Conservation (phyloP, 83 land plant genomes). For the Picea abies region DNA sequence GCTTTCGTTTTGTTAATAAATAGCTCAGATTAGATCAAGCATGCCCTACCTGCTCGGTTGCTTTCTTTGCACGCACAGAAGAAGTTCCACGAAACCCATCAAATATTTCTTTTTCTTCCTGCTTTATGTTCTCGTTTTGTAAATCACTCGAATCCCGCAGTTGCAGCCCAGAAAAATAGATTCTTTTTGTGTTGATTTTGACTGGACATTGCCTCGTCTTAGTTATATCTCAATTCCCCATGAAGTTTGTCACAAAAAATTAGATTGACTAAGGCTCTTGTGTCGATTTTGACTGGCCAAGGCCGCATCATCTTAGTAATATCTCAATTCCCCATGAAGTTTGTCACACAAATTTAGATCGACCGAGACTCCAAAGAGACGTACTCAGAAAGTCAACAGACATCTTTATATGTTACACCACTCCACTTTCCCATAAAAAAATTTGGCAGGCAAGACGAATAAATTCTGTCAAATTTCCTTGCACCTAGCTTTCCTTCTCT, state of each 20-base stretch:
- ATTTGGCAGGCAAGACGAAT: background rate
- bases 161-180: no score
- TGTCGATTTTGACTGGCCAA: no score
- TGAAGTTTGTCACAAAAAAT: background rate
- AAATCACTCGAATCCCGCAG: background rate
- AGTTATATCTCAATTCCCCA: conserved; percentile 1
- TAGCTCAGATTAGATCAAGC: background rate
- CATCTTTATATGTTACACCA: background rate
- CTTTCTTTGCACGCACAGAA: background rate
- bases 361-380: background rate
- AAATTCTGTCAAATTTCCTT: conserved; percentile 6
- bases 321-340: background rate
- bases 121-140: no score
- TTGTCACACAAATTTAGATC: background rate
- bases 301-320: no score
- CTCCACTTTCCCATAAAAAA: background rate
- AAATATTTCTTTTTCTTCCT: background rate
- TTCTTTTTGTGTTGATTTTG: background rate
- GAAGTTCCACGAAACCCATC: background rate
- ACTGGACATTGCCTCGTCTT: background rate
- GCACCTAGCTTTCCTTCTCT: background rate
- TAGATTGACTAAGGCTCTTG: background rate
- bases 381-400: background rate
- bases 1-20: no score
- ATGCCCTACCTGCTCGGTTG: background rate